Base-by-base conservation (phyloP, 306 rosid species). In the Inga laurina region DNA sequence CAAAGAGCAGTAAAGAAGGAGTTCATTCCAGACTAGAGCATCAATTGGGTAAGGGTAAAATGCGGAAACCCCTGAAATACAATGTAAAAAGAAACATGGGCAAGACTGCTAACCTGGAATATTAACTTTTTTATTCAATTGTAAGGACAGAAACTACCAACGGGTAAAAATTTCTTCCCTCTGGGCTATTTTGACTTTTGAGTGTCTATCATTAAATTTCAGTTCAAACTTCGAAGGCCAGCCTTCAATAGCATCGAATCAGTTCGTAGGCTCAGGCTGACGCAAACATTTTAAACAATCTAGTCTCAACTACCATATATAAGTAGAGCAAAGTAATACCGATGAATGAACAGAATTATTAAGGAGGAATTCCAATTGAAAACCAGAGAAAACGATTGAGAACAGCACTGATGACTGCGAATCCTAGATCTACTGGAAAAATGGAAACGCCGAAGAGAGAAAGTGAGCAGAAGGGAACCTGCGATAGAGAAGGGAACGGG, bases 341-440 rank as follows among this genome's bases (percentile, higher is more conserved):
- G 15, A n/a, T 72, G 39, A n/a, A 74, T 35, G 30, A 27, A 43
- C 51, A 48, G 61, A 45, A 48, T 35, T 2, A 37, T 62, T 3
- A 82, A 69, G 30, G 57, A 35, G 24, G 9, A 35, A n/a, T 10
- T 72, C 51, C 48, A 72, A 9, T 4, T 19, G 43, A 65, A 64
- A 34, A 41, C 45, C 8, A 14, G 24, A 35, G 22, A 59, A 78
- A 18, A 41, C 10, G 7, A 64, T 44, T 48, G 49, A 72, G 61
- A 62, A 73, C 41, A 21, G 4, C 12, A 37, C 32, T 2, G 51
- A 70, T 70, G 51, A 41, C 35, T 44, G 16, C 4, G 43, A 65
- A 46, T 67, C 78, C 57, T 19, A 80, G 84, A 84, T 84, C 81
- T 74, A 69, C 46, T 51, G 0, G 12, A 52, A 19, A 75, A 35